Conservation (phyloP, 164 flowering plant genomes). For the Umbilicus rupestris region DNA sequence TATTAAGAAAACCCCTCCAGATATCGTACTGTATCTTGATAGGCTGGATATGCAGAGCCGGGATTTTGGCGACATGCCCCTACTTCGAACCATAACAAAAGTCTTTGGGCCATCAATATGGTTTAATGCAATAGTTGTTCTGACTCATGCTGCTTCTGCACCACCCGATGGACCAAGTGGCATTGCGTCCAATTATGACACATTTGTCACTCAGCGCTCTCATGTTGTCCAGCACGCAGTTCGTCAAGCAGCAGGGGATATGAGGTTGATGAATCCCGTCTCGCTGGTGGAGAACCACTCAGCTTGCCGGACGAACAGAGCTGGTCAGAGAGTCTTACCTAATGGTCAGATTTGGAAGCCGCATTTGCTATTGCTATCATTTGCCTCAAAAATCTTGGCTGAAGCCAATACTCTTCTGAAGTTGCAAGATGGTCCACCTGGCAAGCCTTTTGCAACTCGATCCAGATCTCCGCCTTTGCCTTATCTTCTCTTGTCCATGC, state of each 20-base stretch:
- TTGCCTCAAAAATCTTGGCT: constrained; percentile 91
- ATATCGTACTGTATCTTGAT: constrained; percentile 90
- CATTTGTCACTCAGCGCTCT: constrained; percentile 92
- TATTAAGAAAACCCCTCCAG: constrained; percentile 86
- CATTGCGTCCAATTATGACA: constrained; percentile 78
- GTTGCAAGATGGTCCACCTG: constrained; percentile 86
- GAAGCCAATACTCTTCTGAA: constrained; percentile 87
- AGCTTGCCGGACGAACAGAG: constrained; percentile 89
- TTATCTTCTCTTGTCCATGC: constrained; percentile 77
- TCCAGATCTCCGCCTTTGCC: constrained; percentile 79
- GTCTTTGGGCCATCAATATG: constrained; percentile 88
- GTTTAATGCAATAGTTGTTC: constrained; percentile 93
- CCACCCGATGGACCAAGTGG: constrained; percentile 99
- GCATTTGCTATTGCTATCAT: constrained; percentile 78
- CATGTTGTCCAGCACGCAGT: constrained; percentile 94
- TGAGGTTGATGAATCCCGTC: constrained; percentile 96
- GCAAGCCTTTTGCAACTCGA: constrained; percentile 55
- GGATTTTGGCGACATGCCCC: constrained; percentile 82
- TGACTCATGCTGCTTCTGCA: constrained; percentile 95
- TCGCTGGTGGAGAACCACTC: constrained; percentile 94
- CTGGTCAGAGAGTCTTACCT: constrained; percentile 97
- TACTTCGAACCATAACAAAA: constrained; percentile 75
- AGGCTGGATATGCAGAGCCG: constrained; percentile 88
- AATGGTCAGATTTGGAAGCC: constrained; percentile 99
- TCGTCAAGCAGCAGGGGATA: constrained; percentile 97